Conservation (phyloP, 169 alveolate genomes). For the Eimeria zaria region DNA sequence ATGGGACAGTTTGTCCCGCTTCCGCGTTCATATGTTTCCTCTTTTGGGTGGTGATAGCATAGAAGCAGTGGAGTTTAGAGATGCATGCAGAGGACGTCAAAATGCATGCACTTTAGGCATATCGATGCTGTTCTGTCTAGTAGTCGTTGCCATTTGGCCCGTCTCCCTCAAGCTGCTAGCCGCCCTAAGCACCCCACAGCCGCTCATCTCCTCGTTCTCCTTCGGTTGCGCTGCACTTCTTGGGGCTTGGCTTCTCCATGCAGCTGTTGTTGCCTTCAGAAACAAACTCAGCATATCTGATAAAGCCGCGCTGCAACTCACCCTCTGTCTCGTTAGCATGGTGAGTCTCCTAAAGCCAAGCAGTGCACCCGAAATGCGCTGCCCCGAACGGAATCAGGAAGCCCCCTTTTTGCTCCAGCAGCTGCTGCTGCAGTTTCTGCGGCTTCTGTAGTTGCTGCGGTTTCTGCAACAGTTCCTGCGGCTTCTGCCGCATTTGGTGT, state of each 20-base stretch:
- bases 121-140: neutral
- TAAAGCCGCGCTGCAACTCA: neutral
- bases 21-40: too few species aligned
- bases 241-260: conserved; percentile 51
- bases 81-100: neutral
- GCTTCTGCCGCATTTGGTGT: neutral
- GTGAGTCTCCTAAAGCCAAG: neutral
- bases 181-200: neutral
- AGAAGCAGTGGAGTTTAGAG: neutral
- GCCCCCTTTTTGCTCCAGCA: too few species aligned
- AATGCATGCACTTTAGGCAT: neutral
- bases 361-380: too few species aligned
- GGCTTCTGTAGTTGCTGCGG: neutral
- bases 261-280: neutral
- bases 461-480: neutral
- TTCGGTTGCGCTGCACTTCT: neutral
- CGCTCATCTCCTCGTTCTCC: neutral
- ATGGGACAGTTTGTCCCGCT: too few species aligned
- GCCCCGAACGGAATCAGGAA: too few species aligned
- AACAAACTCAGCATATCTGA: neutral
- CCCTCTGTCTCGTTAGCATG: neutral
- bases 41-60: too few species aligned
- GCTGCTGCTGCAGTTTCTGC: neutral
- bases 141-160: conserved; percentile 13
- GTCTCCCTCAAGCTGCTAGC: neutral